Evolutionary conservation across 768 basidiomycete species (phyloP).

Genomic region (Calvatia gigantea): DNA sequence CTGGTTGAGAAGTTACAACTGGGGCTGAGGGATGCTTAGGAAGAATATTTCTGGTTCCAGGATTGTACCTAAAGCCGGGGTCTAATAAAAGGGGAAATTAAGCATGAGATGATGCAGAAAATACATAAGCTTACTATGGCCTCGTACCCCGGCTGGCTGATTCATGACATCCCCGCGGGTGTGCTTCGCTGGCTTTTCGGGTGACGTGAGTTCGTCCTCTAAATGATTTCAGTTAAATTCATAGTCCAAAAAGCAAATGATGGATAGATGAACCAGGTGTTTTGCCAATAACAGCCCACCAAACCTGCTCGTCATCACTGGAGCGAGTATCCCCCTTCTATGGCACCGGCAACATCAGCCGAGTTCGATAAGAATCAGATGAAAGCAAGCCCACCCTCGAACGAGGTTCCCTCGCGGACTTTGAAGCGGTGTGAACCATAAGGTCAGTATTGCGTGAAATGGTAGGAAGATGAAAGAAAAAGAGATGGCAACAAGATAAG

Average conservation of each 20-base stretch:
- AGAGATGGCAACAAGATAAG: conserved; percentile 1
- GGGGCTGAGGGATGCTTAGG: background rate
- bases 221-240: background rate
- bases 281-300: background rate
- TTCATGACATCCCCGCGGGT: background rate
- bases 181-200: background rate
- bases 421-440: background rate
- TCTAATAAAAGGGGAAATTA: background rate
- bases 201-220: background rate
- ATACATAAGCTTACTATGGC: background rate
- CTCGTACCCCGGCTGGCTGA: no score
- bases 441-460: background rate
- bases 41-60: background rate
- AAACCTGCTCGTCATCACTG: background rate
- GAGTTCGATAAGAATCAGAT: background rate
- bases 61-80: background rate
- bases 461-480: background rate
- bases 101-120: background rate
- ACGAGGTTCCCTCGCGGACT: background rate
- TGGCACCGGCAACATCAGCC: background rate
- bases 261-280: background rate
- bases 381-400: background rate
- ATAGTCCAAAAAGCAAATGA: background rate
- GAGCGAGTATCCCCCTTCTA: background rate
- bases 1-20: background rate